Percentiles rank a stretch among this genome's conserved stretches.
Conservation (phyloP, 805 yeast species). For the Candida methanosorbosa region DNA sequence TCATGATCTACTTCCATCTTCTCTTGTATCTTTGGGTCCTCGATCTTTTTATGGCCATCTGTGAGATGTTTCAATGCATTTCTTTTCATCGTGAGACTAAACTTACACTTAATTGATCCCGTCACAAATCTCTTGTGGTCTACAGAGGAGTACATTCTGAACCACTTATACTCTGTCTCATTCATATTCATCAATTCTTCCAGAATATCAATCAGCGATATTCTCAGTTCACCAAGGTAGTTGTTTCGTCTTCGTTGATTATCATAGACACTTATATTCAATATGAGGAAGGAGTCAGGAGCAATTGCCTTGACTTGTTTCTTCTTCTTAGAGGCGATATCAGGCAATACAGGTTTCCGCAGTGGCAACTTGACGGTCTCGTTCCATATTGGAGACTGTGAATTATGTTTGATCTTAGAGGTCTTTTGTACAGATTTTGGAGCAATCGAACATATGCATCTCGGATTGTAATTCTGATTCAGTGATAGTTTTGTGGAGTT, state of each 20-base stretch:
- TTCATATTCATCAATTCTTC: slow-evolving; percentile 4
- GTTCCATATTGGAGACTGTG: slow-evolving; percentile 14
- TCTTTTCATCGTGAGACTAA: slow-evolving; percentile 7
- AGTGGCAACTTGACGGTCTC: slow-evolving; percentile 7
- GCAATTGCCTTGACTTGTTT: too few relatives aligned
- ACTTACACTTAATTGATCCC: slow-evolving; percentile 16
- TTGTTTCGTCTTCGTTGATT: slow-evolving; percentile 12
- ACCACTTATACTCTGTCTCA: slow-evolving; percentile 13
- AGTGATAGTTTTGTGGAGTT: too few relatives aligned
- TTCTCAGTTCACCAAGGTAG: slow-evolving; percentile 21
- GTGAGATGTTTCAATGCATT: neutral
- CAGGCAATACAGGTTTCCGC: slow-evolving; percentile 1
- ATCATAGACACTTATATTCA: slow-evolving; percentile 12
- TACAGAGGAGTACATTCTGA: slow-evolving; percentile 14
- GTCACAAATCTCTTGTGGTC: slow-evolving; percentile 18
- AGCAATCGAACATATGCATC: slow-evolving; percentile 9
- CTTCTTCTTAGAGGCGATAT: neutral
- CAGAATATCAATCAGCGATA: slow-evolving; percentile 15
- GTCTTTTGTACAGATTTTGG: slow-evolving; percentile 11
- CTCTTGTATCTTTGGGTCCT: neutral
- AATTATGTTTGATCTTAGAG: slow-evolving; percentile 5
- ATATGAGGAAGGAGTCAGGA: slow-evolving; percentile 7
- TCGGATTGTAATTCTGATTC: slow-evolving; percentile 11
- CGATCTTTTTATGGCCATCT: neutral
- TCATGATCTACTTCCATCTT: neutral